These are phyloP conservation scores for Trichocomaceae sp. DNA, from an alignment of 2,329 filamentous ascomycete genomes.

Conservation along the genomic window DNA sequence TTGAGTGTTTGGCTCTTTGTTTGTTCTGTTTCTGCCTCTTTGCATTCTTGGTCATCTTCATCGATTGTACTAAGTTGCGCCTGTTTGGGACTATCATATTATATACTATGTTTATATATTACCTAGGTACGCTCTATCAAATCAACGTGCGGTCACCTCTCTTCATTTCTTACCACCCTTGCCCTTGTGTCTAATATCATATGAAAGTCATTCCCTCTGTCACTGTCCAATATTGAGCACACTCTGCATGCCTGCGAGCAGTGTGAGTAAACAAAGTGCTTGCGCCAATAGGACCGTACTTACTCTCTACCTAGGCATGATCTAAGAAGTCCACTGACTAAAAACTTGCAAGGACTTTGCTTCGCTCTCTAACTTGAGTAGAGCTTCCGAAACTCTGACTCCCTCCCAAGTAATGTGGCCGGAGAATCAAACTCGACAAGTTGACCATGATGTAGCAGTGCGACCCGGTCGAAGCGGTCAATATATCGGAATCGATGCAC, in stretches of 20 bases:
- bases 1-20: constrained; percentile 14
- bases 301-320: no score
- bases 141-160: no score
- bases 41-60: constrained; percentile 24
- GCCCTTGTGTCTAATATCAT: no score
- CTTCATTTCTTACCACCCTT: no score
- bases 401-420: constrained; percentile 28
- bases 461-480: constrained; percentile 33
- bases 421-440: constrained; percentile 33
- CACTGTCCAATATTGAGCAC: no score
- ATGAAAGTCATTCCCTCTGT: no score
- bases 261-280: no score
- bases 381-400: constrained; percentile 32
- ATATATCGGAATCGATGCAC: constrained; percentile 49
- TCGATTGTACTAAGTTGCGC: constrained; percentile 25
- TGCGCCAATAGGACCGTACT: no score
- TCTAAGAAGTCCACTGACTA: no score
- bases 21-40: constrained; percentile 5
- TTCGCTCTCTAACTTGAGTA: constrained; percentile 15
- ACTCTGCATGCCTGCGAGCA: no score
- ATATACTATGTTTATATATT: constrained; percentile 1
- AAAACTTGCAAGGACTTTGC: no score
- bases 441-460: constrained; percentile 30
- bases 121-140: not conserved
- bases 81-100: constrained; percentile 3